Base-by-base conservation (phyloP, 1,139 yeast genomes). In the Kluyveromyces marxianus region DNA sequence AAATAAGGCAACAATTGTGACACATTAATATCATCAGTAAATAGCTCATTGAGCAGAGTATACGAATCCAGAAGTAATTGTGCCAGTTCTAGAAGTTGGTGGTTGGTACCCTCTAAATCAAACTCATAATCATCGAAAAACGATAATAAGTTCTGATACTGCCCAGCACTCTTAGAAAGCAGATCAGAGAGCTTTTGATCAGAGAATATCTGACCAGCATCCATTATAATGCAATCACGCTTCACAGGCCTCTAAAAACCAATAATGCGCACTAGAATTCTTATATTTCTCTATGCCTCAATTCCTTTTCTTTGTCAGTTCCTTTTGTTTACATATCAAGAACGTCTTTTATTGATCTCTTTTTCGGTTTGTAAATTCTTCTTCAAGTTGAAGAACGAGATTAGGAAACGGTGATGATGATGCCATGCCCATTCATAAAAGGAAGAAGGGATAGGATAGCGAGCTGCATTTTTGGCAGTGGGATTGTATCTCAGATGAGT, bases 1-100 rank as follows among this genome's bases (percentile, higher is more conserved):
- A 73, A 44, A 25, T 52, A 47, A 3, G 39, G 35, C 3, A 39
- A 38, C 38, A 47, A 14, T 29, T 37, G 44, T 2, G 48, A 45
- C 7, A 41, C 48, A n/a, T 14, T 25, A 10, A 45, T 36, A 33
- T 41, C 42, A 8, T 42, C 31, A 2, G 21, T 7, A 27, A 42
- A 41, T n/a, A 44, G 4, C 3, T 27, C 38, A 24, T 14, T 26
- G 8, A 44, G 30, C 8, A 43, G 32, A 7, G 10, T 34, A 25
- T 32, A 25, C 4, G 42, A 31, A 3, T 32, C 35, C 14, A 32
- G 25, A 3, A 44, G 40, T n/a, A 36, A 4, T 7, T 44, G 27
- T 24, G 24, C 29, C 37, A 44, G 27, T 5, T 37, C 28, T 7
- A 32, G 29, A 6, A 48, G 27, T 2, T 31, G 33, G 25, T 40